These are phyloP conservation scores for Sugiyamaella japonica DNA, from an alignment of 1,139 yeast genomes.

Conservation along the genomic window DNA sequence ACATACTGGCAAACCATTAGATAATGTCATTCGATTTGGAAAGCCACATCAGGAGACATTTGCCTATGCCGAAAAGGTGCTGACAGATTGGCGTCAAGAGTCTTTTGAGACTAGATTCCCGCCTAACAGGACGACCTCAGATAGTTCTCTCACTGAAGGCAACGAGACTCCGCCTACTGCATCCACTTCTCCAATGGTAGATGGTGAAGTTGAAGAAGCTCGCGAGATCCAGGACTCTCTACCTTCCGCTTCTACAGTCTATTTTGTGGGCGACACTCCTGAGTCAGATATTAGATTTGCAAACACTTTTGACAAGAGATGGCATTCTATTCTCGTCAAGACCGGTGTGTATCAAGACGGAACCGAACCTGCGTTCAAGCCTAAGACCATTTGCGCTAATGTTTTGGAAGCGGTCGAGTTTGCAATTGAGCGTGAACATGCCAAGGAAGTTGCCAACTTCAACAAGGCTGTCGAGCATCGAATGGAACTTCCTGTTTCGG, in stretches of 20 bases:
- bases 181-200: slow-evolving; percentile 35
- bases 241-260: slow-evolving; percentile 83
- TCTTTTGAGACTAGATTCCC: slow-evolving; percentile 50
- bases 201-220: slow-evolving; percentile 18
- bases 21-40: slow-evolving; percentile 70
- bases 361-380: slow-evolving; percentile 72
- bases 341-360: slow-evolving; percentile 87
- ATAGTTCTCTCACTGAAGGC: slow-evolving; percentile 5
- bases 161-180: slow-evolving; percentile 6
- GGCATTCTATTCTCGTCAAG: slow-evolving; percentile 82
- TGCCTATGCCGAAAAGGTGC: slow-evolving; percentile 72
- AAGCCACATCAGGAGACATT: slow-evolving; percentile 86
- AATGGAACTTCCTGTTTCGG: slow-evolving; percentile 22
- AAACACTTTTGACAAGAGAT: slow-evolving; percentile 76
- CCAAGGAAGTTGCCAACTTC: slow-evolving; percentile 52
- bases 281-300: slow-evolving; percentile 88
- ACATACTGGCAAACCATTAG: slow-evolving; percentile 74
- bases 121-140: slow-evolving; percentile 10
- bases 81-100: slow-evolving; percentile 74
- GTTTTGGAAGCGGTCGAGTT: slow-evolving; percentile 80
- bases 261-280: slow-evolving; percentile 92
- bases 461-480: slow-evolving; percentile 23
- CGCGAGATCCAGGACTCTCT: slow-evolving; percentile 41
- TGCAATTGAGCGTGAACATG: slow-evolving; percentile 80
- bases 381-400: slow-evolving; percentile 68